Percentiles rank a stretch among this genome's conserved stretches.
These are phyloP conservation scores for Picea abies DNA, from an alignment of 83 land plant species.

Conservation along the genomic window DNA sequence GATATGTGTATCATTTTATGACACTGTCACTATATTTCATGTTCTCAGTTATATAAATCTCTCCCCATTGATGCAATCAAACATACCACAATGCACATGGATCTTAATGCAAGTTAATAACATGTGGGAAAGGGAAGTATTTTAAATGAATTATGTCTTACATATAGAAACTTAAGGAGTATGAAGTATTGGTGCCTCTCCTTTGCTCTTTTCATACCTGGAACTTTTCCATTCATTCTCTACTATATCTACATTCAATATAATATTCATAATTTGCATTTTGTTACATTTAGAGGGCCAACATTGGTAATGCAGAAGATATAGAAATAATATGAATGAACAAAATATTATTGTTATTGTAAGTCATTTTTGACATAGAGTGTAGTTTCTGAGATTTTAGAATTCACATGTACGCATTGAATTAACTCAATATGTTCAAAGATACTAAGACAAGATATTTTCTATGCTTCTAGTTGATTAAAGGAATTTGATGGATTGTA, in stretches of 20 bases:
- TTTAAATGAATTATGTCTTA: background rate
- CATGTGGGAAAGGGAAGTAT: background rate
- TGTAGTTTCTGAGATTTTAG: no score
- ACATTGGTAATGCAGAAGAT: background rate
- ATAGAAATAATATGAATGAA: background rate
- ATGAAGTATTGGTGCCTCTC: background rate
- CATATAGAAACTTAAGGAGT: background rate
- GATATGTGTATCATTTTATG: background rate
- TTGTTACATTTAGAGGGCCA: background rate
- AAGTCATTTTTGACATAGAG: no score
- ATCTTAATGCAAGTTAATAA: background rate
- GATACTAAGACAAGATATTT: no score
- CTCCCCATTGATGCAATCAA: background rate
- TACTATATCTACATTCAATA: background rate
- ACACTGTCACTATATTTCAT: background rate
- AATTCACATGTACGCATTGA: no score
- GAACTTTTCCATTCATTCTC: background rate
- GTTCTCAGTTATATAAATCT: background rate
- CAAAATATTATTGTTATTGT: background rate
- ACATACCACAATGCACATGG: background rate
- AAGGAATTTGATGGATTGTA: no score
- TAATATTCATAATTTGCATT: background rate
- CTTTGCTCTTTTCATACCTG: background rate
- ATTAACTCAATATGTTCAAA: no score
- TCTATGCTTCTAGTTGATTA: no score